Conservation (phyloP, 495 filamentous ascomycete species). For the Tuber magnatum region DNA sequence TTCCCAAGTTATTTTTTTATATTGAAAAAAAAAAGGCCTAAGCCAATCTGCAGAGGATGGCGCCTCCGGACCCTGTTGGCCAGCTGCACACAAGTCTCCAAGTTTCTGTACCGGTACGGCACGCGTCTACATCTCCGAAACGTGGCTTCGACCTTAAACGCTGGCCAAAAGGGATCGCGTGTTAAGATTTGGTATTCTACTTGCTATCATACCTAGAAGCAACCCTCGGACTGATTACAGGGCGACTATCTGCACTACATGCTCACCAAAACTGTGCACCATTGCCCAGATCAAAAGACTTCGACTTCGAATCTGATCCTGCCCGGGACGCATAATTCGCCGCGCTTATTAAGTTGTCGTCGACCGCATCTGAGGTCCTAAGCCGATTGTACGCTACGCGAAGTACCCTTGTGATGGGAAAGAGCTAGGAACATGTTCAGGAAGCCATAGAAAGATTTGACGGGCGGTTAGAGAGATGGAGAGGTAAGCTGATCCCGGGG, state of each 20-base stretch:
- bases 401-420: conserved; percentile 6
- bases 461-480: conserved; percentile 16
- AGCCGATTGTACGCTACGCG: conserved; percentile 23
- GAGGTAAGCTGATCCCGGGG: background rate
- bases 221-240: conserved; percentile 30
- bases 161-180: conserved; percentile 24
- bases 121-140: conserved; percentile 33
- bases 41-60: background rate
- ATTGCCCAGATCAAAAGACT: conserved; percentile 17
- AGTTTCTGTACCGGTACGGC: conserved; percentile 12
- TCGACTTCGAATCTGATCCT: background rate
- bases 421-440: conserved; percentile 15
- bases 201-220: conserved; percentile 30
- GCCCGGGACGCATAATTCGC: conserved; percentile 26
- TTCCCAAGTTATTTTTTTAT: background rate
- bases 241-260: conserved; percentile 30
- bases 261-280: conserved; percentile 19
- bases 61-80: background rate
- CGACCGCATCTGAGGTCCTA: conserved; percentile 23
- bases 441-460: conserved; percentile 5
- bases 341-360: conserved; percentile 15
- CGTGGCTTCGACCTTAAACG: conserved; percentile 1
- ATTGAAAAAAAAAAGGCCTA: background rate
- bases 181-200: conserved; percentile 33
- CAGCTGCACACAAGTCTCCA: background rate